Percentiles rank a stretch among this genome's conserved stretches.
These are phyloP conservation scores for Chrysanthemum seticuspe DNA, from an alignment of 129 eudicot genomes.

Conservation along the genomic window DNA sequence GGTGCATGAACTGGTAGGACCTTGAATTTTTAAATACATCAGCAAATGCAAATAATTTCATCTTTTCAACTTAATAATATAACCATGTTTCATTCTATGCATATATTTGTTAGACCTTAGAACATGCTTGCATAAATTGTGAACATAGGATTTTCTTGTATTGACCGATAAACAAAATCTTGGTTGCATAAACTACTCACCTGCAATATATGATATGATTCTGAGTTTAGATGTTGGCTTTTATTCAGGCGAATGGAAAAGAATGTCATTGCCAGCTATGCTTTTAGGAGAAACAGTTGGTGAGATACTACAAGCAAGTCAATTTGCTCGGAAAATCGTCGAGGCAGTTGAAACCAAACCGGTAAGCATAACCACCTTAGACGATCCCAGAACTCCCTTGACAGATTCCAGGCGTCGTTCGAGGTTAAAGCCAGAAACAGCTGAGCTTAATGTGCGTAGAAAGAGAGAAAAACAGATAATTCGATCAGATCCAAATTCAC, in stretches of 20 bases:
- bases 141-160: not conserved
- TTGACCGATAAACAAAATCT: too few species aligned
- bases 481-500: constrained; percentile 42
- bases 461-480: constrained; percentile 64
- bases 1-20: too few species aligned
- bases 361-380: constrained; percentile 4
- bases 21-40: too few species aligned
- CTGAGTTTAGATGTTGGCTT: constrained; percentile 2
- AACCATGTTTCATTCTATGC: not conserved
- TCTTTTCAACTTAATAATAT: too few species aligned
- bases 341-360: constrained; percentile 38
- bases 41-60: too few species aligned
- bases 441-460: constrained; percentile 59
- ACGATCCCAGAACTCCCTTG: constrained; percentile 84
- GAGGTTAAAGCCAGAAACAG: constrained; percentile 45
- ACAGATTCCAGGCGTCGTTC: constrained; percentile 38
- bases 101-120: too few species aligned
- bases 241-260: constrained; percentile 72
- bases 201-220: not conserved
- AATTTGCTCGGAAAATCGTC: constrained; percentile 59
- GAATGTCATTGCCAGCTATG: constrained; percentile 96
- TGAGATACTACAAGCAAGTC: constrained; percentile 78
- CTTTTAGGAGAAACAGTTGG: constrained; percentile 80
- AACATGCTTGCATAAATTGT: not conserved
- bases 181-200: too few species aligned